Evolutionary conservation across 805 yeast species (phyloP), one percentile per base, ranked within the genome.

Genomic region (Candida nanaspora): DNA sequence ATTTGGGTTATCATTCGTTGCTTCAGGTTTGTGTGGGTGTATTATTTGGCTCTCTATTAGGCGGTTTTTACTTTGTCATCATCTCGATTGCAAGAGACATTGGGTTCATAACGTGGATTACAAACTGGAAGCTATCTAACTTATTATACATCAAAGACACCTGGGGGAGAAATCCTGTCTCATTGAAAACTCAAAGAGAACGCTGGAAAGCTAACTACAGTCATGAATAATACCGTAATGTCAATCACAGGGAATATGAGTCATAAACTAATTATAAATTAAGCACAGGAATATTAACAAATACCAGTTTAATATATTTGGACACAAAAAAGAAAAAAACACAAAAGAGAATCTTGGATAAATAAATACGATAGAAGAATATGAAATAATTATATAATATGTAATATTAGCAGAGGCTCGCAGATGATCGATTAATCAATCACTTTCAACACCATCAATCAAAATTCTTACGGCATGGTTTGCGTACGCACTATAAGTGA

Each of bases 401-500:
- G n/a, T n/a, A n/a, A n/a, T n/a, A n/a, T n/a, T n/a, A n/a, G n/a
- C n/a, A n/a, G n/a, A n/a, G n/a, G n/a, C n/a, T n/a, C n/a, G n/a
- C n/a, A n/a, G n/a, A n/a, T 28, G n/a, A 28, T 27, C n/a, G 18
- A 7, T 31, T 10, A 15, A 21, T 16, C 31, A 36, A 28, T 41
- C 46, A 22, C 25, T 38, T 35, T 47, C 40, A 5, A 56, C 55
- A 15, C 59, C 62, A 4, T 57, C 56, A 27, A 74, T 65, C 2
- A 59, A 57, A 27, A 80, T 69, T 47, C 78, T 65, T 33, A 68
- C 69, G 0, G 89, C 86, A 33, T 70, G 66, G 58, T 87, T 87
- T 47, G 80, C 76, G 59, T 88, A 88, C 0, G 96, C 95, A 46
- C 84, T 82, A 59, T 88, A 89, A 33, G 84, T 75, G 29, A 93